Evolutionary conservation across 2,329 filamentous ascomycete genomes (phyloP), one percentile per base, ranked within the genome.

Genomic region (Diaporthe nobilis): DNA sequence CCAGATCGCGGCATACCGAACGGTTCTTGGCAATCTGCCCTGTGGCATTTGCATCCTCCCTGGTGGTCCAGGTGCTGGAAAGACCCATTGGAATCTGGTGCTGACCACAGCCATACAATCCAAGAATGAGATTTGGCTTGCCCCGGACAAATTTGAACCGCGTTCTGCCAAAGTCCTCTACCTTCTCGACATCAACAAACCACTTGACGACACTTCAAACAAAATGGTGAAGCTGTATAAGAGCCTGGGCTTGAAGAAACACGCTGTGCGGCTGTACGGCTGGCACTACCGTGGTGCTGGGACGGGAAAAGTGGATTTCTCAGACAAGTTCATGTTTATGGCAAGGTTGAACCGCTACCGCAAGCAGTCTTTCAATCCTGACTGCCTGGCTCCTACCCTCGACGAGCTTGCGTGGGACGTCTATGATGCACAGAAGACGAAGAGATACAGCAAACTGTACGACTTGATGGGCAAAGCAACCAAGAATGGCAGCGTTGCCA

Each of bases 41-140:
- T 86, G 85, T n/a, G 85, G 86, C 0, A 76, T 88, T 1, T 85
- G 83, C 39, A 83, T 88, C 65, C 80, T 88, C 1, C 86, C 86
- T 9, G 87, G 87, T 5, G 87, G 87, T 7, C 86, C 87, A 5
- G 87, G 87, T 0, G 84, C 86, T 0, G 87, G 87, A 0, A 88
- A 88, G 68, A 88, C 87, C 0, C 85, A 87, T 49, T 87, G 86
- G 85, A 87, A 85, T 47, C 83, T 88, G 78, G 79, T 85, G 1
- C 78, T 87, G 3, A 81, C 86, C 2, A 84, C 84, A 3, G 75
- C 75, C 25, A 75, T 77, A 4, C 75, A 77, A 25, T 77, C 58
- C 68, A 75, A 63, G 31, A 68, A 75, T 34, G 34, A 61, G 22
- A 63, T 77, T 22, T 55, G 47, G 51, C 0, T 79, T 87, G 25